phyloP scores from a whole-genome alignment of 208 protist species.

The Acanthamoeba healyi region DNA sequence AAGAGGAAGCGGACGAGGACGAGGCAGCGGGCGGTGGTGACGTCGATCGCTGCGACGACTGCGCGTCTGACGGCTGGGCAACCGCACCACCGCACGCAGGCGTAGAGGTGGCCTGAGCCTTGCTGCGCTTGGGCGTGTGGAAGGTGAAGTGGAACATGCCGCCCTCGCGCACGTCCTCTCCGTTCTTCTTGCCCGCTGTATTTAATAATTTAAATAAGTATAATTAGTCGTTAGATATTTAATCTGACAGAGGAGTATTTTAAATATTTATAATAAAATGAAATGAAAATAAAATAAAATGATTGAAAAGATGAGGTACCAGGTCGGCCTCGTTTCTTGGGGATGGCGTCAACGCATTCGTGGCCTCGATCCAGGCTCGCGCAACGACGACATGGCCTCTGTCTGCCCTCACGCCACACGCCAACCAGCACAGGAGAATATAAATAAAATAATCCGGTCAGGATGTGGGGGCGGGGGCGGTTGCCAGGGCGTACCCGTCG shows the following conservation, averaged over 20 bases:
- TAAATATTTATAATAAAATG: neutral
- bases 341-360: conserved; percentile 37
- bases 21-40: neutral
- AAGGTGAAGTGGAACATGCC: conserved; percentile 60
- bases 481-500: neutral
- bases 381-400: conserved; percentile 41
- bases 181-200: conserved; percentile 58
- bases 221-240: too few relatives aligned
- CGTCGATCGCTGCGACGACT: neutral
- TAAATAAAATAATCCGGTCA: too few relatives aligned
- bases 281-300: neutral
- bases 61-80: neutral
- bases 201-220: neutral
- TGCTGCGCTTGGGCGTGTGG: conserved; percentile 5
- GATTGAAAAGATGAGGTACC: neutral
- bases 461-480: too few relatives aligned
- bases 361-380: neutral
- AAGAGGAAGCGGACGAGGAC: neutral
- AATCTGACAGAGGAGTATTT: too few relatives aligned
- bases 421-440: too few relatives aligned
- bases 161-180: conserved; percentile 1
- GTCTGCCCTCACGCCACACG: neutral
- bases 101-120: neutral
- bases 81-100: neutral
- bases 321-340: conserved; percentile 53